Evolutionary conservation across 352 stramenopile species (phyloP).

Genomic region (Globisporangium megalacanthum): DNA sequence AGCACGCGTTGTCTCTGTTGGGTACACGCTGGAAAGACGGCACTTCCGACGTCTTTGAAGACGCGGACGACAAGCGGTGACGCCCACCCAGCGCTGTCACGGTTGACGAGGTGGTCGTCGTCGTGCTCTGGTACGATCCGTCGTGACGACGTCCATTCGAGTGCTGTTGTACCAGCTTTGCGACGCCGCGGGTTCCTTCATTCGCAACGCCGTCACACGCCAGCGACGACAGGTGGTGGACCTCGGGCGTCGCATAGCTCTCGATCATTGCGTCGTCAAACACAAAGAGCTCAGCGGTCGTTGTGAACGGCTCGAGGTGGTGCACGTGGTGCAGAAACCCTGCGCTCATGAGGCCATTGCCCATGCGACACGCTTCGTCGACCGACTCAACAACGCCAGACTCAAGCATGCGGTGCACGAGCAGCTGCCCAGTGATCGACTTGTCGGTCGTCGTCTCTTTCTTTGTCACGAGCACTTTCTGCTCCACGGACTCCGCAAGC

Average conservation of each 20-base stretch:
- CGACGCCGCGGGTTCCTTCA: slow-evolving; percentile 7
- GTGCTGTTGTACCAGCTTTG: slow-evolving; percentile 4
- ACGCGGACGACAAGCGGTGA: slow-evolving; percentile 17
- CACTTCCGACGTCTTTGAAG: slow-evolving; percentile 13
- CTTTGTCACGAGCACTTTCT: slow-evolving; percentile 20
- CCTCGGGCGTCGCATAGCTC: background rate
- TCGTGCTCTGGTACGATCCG: slow-evolving; percentile 8
- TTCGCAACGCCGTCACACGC: background rate
- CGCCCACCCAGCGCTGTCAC: slow-evolving; percentile 1
- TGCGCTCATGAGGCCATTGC: slow-evolving; percentile 30
- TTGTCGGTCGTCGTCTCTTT: slow-evolving; percentile 28
- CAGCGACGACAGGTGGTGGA: slow-evolving; percentile 27
- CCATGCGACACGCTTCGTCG: slow-evolving; percentile 25
- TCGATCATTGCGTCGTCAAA: slow-evolving; percentile 25
- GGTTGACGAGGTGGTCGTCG: slow-evolving; percentile 1
- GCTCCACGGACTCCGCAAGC: slow-evolving; percentile 29
- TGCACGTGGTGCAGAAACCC: slow-evolving; percentile 32
- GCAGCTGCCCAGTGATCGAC: slow-evolving; percentile 28
- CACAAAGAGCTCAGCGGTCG: slow-evolving; percentile 17
- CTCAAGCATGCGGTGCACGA: slow-evolving; percentile 61
- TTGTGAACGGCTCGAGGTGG: slow-evolving; percentile 19
- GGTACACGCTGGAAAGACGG: background rate
- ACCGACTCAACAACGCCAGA: slow-evolving; percentile 7
- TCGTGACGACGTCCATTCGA: background rate
- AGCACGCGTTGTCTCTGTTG: slow-evolving; percentile 11